A percentile compares a stretch with the other conserved stretches of the same genome.
Evolutionary conservation across 495 filamentous ascomycete genomes (phyloP).

Genomic region (Podospora anserina): DNA sequence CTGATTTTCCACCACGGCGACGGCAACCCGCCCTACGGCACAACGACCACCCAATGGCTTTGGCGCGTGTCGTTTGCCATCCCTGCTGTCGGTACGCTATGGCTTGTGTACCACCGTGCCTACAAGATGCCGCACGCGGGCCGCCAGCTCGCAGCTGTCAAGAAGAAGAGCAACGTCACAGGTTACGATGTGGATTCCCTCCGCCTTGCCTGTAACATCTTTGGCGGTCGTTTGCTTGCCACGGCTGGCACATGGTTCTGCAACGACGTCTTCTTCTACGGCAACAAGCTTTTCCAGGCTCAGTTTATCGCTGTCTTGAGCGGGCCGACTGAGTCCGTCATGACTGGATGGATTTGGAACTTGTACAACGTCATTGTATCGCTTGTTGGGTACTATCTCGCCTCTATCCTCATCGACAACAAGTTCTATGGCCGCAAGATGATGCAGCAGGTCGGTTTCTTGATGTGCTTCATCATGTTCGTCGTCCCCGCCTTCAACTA

Average conservation of each 20-base stretch:
- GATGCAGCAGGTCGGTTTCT: slow-evolving; percentile 89
- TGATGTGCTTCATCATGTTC: slow-evolving; percentile 84
- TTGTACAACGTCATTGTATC: slow-evolving; percentile 78
- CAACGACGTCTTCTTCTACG: slow-evolving; percentile 96
- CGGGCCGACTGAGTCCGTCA: slow-evolving; percentile 55
- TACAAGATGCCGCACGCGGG: slow-evolving; percentile 77
- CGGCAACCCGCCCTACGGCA: slow-evolving; percentile 69
- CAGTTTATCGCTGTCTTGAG: slow-evolving; percentile 79
- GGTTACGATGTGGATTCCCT: slow-evolving; percentile 85
- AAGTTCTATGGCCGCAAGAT: slow-evolving; percentile 87
- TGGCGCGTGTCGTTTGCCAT: slow-evolving; percentile 83
- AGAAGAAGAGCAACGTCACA: slow-evolving; percentile 80
- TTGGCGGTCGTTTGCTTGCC: slow-evolving; percentile 77
- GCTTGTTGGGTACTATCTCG: slow-evolving; percentile 80
- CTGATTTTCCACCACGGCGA: slow-evolving; percentile 74
- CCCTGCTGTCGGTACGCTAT: slow-evolving; percentile 81
- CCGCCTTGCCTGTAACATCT: slow-evolving; percentile 68
- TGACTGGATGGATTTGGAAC: slow-evolving; percentile 87
- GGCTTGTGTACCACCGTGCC: slow-evolving; percentile 85
- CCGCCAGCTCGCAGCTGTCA: slow-evolving; percentile 70
- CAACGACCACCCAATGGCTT: slow-evolving; percentile 71
- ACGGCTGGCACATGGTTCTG: slow-evolving; percentile 82
- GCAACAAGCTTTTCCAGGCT: slow-evolving; percentile 91
- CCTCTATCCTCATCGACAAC: slow-evolving; percentile 77
- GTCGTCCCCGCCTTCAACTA: slow-evolving; percentile 80